Evolutionary conservation across 176 grass and related monocot genomes (phyloP), one percentile per base, ranked within the genome.

Genomic region (Ampelocalamus luodianensis): DNA sequence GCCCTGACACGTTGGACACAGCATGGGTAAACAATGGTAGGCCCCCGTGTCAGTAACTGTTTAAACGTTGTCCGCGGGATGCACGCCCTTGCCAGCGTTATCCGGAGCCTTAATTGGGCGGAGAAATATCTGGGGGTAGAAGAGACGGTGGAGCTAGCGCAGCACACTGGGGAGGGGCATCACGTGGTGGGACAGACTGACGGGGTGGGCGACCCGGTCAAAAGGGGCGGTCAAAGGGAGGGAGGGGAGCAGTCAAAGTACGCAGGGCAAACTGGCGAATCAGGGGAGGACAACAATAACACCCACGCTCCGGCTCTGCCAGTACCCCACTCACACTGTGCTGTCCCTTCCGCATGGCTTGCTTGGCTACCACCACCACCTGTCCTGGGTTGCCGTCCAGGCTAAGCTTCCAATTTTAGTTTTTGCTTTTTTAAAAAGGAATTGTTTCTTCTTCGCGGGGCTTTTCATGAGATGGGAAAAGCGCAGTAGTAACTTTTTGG

Each of bases 241-340:
- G 49, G 72, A 51, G 27, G 7, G 27, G 48, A 37, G 27, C 72
- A 74, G 46, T 74, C 46, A 53, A 74, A 74, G 46, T 74, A 53
- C 71, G 71, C 71, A 74, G 45, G 27, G 43, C 7, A 74, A 74
- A 26, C 71, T 74, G 71, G 71, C 71, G 70, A 73, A 73, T 73
- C 70, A 50, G 44, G 70, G 45, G 44, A 13, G 42, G 4, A 5
- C 42, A 38, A 43, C 10, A 46, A 27, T 72, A 72, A 72, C 43
- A 26, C n/a, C 42, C 29, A 1, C 29, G 29, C 29, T 0, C 29
- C 0, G 29, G 29, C 29, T 29, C 29, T 29, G 29, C 7, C 39
- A 12, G 45, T 48, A 13, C 45, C 12, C 29, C 29, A 13, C 16
- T 54, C 51, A 4, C 17, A 54, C 51, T 54, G 51, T 54, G 51